Evolutionary conservation across 2,329 filamentous ascomycete species (phyloP).

Genomic region (Sphaerulina musiva): DNA sequence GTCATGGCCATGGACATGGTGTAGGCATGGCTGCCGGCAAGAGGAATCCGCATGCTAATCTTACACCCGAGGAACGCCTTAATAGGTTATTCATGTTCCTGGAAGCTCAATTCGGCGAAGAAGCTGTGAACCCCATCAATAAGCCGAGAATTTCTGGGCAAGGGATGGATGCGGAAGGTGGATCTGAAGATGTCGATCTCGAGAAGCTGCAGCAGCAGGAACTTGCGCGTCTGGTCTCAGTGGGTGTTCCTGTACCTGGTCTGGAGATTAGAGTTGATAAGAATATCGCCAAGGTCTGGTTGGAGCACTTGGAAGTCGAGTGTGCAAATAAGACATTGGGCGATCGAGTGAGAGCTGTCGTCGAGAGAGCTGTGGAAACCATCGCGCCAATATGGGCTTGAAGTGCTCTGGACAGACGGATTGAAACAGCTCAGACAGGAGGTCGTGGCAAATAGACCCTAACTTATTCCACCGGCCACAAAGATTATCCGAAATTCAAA

Average conservation of each 20-base stretch:
- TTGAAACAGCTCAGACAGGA: no score
- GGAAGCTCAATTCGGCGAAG: constrained; percentile 86
- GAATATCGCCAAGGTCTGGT: constrained; percentile 79
- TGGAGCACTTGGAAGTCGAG: constrained; percentile 87
- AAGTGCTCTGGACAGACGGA: not conserved
- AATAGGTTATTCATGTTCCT: constrained; percentile 89
- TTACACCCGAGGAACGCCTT: constrained; percentile 69
- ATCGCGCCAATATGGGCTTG: constrained; percentile 23
- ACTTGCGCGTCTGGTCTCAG: constrained; percentile 67
- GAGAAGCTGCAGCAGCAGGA: constrained; percentile 58
- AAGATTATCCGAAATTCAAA: no score
- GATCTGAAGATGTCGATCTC: constrained; percentile 37
- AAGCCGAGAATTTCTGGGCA: constrained; percentile 49
- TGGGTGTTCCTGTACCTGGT: constrained; percentile 87
- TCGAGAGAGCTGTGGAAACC: constrained; percentile 60
- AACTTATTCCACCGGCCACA: no score
- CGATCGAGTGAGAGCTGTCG: constrained; percentile 79
- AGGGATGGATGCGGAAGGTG: constrained; percentile 8
- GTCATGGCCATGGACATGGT: constrained; percentile 25
- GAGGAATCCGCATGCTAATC: constrained; percentile 66
- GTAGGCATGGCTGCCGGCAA: constrained; percentile 11
- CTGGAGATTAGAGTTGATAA: constrained; percentile 83
- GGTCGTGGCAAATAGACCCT: no score
- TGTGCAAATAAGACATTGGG: constrained; percentile 66
- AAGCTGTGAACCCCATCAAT: constrained; percentile 72